phyloP scores from a whole-genome alignment of 495 filamentous ascomycete species.

The Lindgomyces ingoldianus region DNA sequence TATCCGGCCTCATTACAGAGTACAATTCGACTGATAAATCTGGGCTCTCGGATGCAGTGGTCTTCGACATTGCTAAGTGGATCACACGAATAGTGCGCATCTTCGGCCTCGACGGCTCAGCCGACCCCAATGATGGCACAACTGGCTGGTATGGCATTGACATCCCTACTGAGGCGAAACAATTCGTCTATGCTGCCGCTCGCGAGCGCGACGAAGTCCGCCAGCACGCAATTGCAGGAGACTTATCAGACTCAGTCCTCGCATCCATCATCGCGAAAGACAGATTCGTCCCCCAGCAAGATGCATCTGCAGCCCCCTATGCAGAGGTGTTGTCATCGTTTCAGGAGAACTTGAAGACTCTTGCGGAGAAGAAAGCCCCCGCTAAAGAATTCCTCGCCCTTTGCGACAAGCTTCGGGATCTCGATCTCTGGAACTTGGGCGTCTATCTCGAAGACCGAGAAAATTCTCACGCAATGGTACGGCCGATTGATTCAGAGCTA shows the following conservation, averaged over 20 bases:
- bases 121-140: slow-evolving; percentile 57
- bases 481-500: slow-evolving; percentile 74
- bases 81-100: slow-evolving; percentile 80
- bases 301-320: slow-evolving; percentile 35
- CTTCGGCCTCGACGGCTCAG: slow-evolving; percentile 74
- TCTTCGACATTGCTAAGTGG: slow-evolving; percentile 66
- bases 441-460: slow-evolving; percentile 89
- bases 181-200: slow-evolving; percentile 41
- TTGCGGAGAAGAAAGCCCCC: slow-evolving; percentile 37
- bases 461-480: slow-evolving; percentile 71
- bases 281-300: slow-evolving; percentile 21
- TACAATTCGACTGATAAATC: slow-evolving; percentile 60
- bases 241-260: slow-evolving; percentile 17
- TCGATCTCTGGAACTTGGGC: slow-evolving; percentile 73
- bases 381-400: slow-evolving; percentile 52
- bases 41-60: slow-evolving; percentile 39
- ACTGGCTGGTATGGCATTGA: slow-evolving; percentile 85
- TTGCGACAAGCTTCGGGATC: slow-evolving; percentile 71
- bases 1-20: slow-evolving; percentile 72
- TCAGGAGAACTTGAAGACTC: slow-evolving; percentile 37
- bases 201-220: slow-evolving; percentile 44
- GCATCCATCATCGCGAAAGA: slow-evolving; percentile 27
- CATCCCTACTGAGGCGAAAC: slow-evolving; percentile 53
- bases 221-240: slow-evolving; percentile 37
- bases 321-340: slow-evolving; percentile 42